phyloP scores from a whole-genome alignment of 805 yeast species.

The Candida sanyiensis region DNA sequence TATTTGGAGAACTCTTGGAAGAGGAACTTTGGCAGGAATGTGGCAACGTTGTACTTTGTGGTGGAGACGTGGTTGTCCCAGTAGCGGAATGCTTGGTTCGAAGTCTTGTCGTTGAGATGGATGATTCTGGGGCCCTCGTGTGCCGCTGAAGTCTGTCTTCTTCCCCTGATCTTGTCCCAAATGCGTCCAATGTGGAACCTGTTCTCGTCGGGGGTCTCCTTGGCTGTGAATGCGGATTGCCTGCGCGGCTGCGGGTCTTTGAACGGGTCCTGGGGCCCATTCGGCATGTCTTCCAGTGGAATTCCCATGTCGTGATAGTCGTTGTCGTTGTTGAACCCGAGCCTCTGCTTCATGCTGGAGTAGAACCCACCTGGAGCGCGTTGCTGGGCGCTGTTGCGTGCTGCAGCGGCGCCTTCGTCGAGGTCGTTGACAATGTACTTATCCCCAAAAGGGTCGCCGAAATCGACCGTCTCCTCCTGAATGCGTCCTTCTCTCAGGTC shows the following conservation, averaged over 20 bases:
- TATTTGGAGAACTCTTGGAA: conserved; percentile 97
- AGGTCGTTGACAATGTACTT: conserved; percentile 34
- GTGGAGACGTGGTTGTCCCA: conserved; percentile 87
- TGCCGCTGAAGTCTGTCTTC: conserved; percentile 9
- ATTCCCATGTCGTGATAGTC: conserved; percentile 26
- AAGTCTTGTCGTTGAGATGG: conserved; percentile 53
- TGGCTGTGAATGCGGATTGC: conserved; percentile 8
- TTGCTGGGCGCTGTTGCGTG: background rate
- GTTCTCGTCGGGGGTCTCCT: conserved; percentile 29
- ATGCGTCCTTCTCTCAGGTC: conserved; percentile 24
- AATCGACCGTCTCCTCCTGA: conserved; percentile 31
- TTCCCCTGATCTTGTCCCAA: conserved; percentile 33
- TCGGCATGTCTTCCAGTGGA: conserved; percentile 21
- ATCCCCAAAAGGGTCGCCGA: conserved; percentile 29
- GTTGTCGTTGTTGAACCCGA: conserved; percentile 19
- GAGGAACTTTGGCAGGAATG: conserved; percentile 89
- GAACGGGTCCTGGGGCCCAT: conserved; percentile 19
- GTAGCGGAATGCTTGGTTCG: conserved; percentile 52
- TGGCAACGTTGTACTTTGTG: conserved; percentile 88
- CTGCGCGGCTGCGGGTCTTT: conserved; percentile 20
- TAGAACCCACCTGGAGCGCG: conserved; percentile 12
- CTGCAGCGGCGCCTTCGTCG: conserved; percentile 23
- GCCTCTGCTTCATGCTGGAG: conserved; percentile 19
- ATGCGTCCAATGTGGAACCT: conserved; percentile 33
- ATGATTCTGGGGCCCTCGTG: conserved; percentile 57